Conservation (phyloP, 345 rosid genomes). For the Kandelia obovata region DNA sequence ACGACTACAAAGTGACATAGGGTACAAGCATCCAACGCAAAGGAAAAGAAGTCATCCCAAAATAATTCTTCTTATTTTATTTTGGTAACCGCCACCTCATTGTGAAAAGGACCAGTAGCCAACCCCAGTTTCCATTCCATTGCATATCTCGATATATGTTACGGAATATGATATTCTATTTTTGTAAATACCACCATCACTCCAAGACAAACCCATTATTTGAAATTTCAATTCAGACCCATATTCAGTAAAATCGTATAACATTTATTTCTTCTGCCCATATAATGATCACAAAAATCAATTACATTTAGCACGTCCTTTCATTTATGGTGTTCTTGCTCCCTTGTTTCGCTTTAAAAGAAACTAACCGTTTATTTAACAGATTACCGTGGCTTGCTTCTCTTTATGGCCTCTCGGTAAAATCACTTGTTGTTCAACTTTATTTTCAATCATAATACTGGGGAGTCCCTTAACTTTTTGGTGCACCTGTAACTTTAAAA, state of each 20-base stretch:
- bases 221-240: constrained; percentile 6
- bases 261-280: constrained; percentile 8
- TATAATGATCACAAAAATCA: neutral
- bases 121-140: constrained; percentile 29
- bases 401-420: constrained; percentile 13
- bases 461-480: neutral
- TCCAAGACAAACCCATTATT: constrained; percentile 29
- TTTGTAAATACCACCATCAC: constrained; percentile 34
- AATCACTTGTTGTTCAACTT: constrained; percentile 11
- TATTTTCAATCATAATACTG: constrained; percentile 3
- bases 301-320: neutral
- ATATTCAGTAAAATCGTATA: constrained; percentile 16
- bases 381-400: neutral
- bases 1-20: constrained; percentile 13
- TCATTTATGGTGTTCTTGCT: neutral
- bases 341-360: neutral
- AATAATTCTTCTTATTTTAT: constrained; percentile 19
- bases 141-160: constrained; percentile 19
- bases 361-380: neutral
- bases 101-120: constrained; percentile 37
- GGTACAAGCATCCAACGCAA: neutral
- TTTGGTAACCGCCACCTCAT: constrained; percentile 26
- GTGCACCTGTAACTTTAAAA: constrained; percentile 8
- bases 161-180: constrained; percentile 14
- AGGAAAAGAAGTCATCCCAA: neutral